phyloP scores from a whole-genome alignment of 176 grass and related monocot species.

The Avena atlantica region DNA sequence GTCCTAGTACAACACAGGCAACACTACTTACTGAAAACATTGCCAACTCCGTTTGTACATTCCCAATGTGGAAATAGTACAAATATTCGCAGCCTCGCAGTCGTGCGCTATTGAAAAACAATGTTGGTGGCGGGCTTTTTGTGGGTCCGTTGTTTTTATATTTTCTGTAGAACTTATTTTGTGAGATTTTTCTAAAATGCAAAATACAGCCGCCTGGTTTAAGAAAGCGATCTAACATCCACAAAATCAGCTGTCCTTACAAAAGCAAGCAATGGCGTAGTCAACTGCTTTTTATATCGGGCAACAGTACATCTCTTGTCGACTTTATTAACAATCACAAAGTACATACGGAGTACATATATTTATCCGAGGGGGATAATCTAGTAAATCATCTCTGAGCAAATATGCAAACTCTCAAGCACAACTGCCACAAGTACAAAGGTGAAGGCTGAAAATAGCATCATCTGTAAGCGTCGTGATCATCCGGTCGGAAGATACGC shows the following conservation, averaged over 20 bases:
- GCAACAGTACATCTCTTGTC: neutral
- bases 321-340: slow-evolving; percentile 15
- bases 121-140: neutral
- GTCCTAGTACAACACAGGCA: neutral
- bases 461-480: neutral
- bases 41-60: neutral
- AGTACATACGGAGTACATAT: neutral
- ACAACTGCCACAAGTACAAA: neutral
- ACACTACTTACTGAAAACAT: neutral
- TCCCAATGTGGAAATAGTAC: neutral
- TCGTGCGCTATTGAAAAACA: neutral
- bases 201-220: neutral
- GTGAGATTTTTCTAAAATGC: neutral
- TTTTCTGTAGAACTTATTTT: neutral
- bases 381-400: neutral
- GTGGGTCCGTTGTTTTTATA: neutral
- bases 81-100: neutral
- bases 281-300: neutral
- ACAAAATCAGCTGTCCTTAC: too few species aligned
- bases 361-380: neutral
- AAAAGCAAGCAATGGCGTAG: neutral
- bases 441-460: slow-evolving; percentile 21
- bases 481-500: neutral
- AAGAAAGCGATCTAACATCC: neutral
- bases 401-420: neutral